Conservation (phyloP, 345 rosid species). For the Raphanus sativus region DNA sequence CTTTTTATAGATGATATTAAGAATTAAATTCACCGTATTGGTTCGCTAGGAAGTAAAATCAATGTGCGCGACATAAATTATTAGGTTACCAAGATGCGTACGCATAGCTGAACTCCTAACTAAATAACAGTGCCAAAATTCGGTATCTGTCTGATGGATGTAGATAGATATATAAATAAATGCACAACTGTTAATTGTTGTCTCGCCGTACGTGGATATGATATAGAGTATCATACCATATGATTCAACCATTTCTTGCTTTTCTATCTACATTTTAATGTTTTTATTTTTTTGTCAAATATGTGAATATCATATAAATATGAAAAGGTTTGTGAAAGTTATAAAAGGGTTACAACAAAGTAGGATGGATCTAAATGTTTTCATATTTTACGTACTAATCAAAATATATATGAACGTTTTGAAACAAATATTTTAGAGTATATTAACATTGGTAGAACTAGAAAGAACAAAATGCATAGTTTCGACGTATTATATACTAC, state of each 20-base stretch:
- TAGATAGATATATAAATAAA: background rate
- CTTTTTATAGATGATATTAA: background rate
- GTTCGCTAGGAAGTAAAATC: background rate
- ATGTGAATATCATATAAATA: background rate
- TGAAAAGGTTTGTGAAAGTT: no score
- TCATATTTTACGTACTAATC: background rate
- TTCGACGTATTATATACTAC: background rate
- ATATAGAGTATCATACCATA: background rate
- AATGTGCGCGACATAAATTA: background rate
- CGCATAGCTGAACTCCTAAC: background rate
- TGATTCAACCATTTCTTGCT: background rate
- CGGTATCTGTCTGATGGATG: background rate
- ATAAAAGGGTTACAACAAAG: background rate
- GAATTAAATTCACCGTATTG: background rate
- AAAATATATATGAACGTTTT: no score
- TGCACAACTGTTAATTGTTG: slow-evolving; percentile 17
- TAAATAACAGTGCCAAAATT: background rate
- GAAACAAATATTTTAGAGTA: background rate
- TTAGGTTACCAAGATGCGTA: background rate
- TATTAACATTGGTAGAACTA: background rate
- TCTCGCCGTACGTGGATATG: background rate
- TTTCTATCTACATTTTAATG: background rate
- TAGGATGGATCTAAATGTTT: no score
- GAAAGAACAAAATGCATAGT: background rate
- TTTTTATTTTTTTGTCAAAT: background rate